Percentiles rank a stretch among this genome's conserved stretches.
Conservation (phyloP, 2,329 filamentous ascomycete genomes). For the Apiospora malaysiana region DNA sequence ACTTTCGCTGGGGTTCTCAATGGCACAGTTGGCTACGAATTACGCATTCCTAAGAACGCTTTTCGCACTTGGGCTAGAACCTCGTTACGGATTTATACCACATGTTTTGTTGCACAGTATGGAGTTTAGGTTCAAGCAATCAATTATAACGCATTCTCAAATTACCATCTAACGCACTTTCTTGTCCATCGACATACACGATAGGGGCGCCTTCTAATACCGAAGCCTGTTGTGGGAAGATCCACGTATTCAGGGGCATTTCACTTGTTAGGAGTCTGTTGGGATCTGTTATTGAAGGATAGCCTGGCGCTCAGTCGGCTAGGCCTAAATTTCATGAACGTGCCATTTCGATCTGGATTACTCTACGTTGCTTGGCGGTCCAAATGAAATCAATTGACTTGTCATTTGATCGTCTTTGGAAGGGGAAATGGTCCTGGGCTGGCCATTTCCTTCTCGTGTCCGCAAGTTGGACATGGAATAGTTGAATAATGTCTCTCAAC, state of each 20-base stretch:
- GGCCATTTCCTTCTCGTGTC: too few relatives aligned
- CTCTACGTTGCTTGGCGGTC: too few relatives aligned
- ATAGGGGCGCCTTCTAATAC: neutral
- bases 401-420: too few relatives aligned
- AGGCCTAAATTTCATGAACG: neutral
- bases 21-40: neutral
- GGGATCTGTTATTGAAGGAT: too few relatives aligned
- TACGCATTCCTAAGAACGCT: slow-evolving; percentile 15
- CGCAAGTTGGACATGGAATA: too few relatives aligned
- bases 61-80: slow-evolving; percentile 1
- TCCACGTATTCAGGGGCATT: neutral
- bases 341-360: too few relatives aligned
- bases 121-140: slow-evolving; percentile 20
- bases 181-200: neutral
- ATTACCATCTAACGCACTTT: neutral
- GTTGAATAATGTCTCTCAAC: neutral
- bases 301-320: too few relatives aligned
- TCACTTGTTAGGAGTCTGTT: too few relatives aligned
- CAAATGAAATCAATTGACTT: too few relatives aligned
- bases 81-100: slow-evolving; percentile 15
- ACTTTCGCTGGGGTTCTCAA: slow-evolving; percentile 17
- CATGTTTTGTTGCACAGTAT: slow-evolving; percentile 18
- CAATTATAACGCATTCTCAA: neutral
- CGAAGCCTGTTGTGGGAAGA: neutral
- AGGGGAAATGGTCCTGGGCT: too few relatives aligned